phyloP scores from a whole-genome alignment of 441 rosid genomes.

The Pelargonium cotyledonis region DNA sequence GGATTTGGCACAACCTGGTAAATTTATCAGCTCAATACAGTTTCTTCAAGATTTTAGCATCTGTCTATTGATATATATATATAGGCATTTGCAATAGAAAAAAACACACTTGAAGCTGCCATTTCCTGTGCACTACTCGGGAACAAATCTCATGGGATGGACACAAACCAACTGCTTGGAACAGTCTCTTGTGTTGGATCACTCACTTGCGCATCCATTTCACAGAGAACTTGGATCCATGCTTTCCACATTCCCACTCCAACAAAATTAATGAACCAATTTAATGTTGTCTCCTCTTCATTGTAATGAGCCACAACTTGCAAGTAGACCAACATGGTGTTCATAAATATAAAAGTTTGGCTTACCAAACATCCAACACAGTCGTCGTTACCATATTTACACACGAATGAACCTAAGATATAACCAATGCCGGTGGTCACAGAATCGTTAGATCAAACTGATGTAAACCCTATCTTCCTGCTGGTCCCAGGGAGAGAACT shows the following conservation, averaged over 20 bases:
- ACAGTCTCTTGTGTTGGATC: not conserved
- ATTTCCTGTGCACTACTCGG: not conserved
- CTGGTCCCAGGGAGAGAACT: no score
- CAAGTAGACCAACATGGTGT: not conserved
- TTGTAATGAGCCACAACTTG: not conserved
- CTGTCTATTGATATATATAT: not conserved
- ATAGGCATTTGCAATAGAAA: not conserved
- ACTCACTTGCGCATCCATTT: not conserved
- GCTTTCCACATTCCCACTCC: not conserved
- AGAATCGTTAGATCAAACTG: no score
- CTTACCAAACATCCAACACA: no score
- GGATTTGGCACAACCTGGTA: not conserved
- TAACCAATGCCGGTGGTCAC: no score
- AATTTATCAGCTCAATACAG: no score
- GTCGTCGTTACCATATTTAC: no score
- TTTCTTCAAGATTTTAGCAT: no score
- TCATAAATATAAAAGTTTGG: not conserved
- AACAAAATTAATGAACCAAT: slow-evolving; percentile 3
- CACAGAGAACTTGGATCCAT: not conserved
- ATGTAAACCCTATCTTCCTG: no score
- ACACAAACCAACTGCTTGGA: not conserved
- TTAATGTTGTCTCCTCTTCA: not conserved
- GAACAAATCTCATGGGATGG: no score
- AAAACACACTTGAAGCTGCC: slow-evolving; percentile 2
- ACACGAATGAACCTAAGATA: no score